Conservation (phyloP, 1,284 basidiomycete genomes). For the Naganishia sp. region DNA sequence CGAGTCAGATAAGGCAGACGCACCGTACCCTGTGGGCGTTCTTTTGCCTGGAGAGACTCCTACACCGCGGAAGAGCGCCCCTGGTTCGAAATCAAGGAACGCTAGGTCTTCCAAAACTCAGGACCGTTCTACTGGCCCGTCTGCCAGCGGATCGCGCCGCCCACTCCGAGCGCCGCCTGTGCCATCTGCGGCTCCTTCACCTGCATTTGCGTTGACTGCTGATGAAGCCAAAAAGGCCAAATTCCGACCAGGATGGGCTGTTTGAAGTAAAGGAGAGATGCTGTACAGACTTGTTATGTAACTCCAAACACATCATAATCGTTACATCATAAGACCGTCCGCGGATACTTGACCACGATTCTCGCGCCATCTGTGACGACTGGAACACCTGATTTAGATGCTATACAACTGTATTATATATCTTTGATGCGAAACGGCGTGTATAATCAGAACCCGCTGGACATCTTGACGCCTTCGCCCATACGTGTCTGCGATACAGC, state of each 20-base stretch:
- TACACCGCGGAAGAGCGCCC: slow-evolving; percentile 1
- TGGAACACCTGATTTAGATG: neutral
- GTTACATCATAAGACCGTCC: no score
- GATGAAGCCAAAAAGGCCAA: slow-evolving; percentile 17
- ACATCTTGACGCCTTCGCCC: slow-evolving; percentile 42
- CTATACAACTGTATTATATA: neutral
- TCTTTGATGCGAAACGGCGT: neutral
- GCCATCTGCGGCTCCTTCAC: slow-evolving; percentile 2
- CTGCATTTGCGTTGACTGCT: slow-evolving; percentile 8
- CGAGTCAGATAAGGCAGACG: slow-evolving; percentile 19
- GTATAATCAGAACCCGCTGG: neutral
- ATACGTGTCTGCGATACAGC: slow-evolving; percentile 39
- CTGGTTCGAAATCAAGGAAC: neutral
- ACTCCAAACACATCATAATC: neutral
- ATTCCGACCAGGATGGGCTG: slow-evolving; percentile 26
- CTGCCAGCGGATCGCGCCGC: neutral
- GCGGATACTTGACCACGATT: no score
- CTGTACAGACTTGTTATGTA: neutral
- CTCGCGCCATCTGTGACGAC: no score
- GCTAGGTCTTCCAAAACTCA: neutral
- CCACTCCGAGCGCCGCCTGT: neutral
- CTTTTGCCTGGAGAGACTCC: slow-evolving; percentile 22
- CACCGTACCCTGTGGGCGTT: neutral
- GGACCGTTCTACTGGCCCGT: neutral
- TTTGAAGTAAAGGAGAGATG: neutral